These are phyloP conservation scores for Cryptococcus sp. DNA, from an alignment of 1,284 basidiomycete genomes.

Conservation along the genomic window DNA sequence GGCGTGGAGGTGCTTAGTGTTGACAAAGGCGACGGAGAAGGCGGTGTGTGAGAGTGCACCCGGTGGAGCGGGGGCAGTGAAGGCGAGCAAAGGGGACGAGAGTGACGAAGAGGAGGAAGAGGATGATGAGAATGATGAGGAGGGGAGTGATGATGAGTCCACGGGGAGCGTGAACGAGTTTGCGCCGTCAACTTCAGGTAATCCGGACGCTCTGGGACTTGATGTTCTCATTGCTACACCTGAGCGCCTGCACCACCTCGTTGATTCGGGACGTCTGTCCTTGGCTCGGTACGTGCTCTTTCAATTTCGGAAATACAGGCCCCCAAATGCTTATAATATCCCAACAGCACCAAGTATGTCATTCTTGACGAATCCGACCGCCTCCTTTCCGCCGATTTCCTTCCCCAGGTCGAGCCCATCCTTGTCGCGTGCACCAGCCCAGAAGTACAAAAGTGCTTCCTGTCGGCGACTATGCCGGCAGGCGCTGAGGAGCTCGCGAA, in stretches of 20 bases:
- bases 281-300: constrained; percentile 62
- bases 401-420: constrained; percentile 84
- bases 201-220: constrained; percentile 27
- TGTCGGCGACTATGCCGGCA: constrained; percentile 91
- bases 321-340: background rate
- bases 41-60: constrained; percentile 46
- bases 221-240: constrained; percentile 51
- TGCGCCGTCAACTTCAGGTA: constrained; percentile 7
- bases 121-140: constrained; percentile 16
- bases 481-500: constrained; percentile 82
- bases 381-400: constrained; percentile 82
- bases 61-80: constrained; percentile 11
- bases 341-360: constrained; percentile 68
- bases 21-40: constrained; percentile 69
- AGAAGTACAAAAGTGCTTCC: constrained; percentile 77
- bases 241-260: constrained; percentile 53
- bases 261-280: constrained; percentile 65
- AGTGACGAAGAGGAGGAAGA: constrained; percentile 17
- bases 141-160: constrained; percentile 20
- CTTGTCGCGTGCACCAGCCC: constrained; percentile 73
- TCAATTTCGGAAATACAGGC: background rate
- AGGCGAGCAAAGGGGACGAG: constrained; percentile 7
- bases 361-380: constrained; percentile 89
- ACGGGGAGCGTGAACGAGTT: constrained; percentile 25
- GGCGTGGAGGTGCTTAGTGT: constrained; percentile 76